Evolutionary conservation across 345 rosid species (phyloP).

Genomic region (Ricinus communis): DNA sequence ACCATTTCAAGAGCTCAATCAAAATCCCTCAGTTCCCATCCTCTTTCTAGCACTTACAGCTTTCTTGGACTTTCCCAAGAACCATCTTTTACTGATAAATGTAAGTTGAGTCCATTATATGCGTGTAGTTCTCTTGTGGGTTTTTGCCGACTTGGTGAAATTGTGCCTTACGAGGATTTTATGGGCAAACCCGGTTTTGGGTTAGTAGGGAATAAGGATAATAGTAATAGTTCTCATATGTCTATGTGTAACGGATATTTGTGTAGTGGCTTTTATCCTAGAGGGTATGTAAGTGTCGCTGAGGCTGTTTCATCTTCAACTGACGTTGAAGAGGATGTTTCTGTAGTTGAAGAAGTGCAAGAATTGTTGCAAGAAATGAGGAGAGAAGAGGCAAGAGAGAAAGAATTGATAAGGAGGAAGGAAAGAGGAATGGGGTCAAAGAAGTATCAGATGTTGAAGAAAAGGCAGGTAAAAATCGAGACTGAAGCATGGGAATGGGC

Average conservation of each 20-base stretch:
- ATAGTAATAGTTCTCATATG: neutral
- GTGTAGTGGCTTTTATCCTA: constrained; percentile 46
- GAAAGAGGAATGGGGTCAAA: constrained; percentile 39
- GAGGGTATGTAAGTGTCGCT: constrained; percentile 67
- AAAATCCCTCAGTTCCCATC: constrained; percentile 25
- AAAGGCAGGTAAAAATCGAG: constrained; percentile 88
- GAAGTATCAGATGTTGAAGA: constrained; percentile 48
- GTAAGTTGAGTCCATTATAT: constrained; percentile 25
- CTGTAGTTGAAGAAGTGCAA: constrained; percentile 58
- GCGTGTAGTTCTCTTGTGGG: constrained; percentile 20
- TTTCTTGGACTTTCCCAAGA: constrained; percentile 41
- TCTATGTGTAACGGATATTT: neutral
- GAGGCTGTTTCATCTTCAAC: constrained; percentile 77
- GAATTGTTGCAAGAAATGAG: constrained; percentile 62
- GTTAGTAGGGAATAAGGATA: constrained; percentile 27
- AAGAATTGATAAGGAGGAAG: constrained; percentile 18
- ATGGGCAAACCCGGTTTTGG: constrained; percentile 36
- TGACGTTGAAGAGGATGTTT: constrained; percentile 69
- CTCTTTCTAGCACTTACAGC: constrained; percentile 28
- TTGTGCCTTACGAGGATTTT: constrained; percentile 35
- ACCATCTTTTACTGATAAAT: constrained; percentile 23
- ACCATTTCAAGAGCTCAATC: constrained; percentile 39
- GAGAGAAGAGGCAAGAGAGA: constrained; percentile 53
- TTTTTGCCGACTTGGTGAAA: constrained; percentile 32
- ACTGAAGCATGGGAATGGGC: constrained; percentile 95